Percentiles rank a stretch among this genome's conserved stretches.
Evolutionary conservation across 2,329 filamentous ascomycete species (phyloP).

Genomic region (Furcasterigmium sp.): DNA sequence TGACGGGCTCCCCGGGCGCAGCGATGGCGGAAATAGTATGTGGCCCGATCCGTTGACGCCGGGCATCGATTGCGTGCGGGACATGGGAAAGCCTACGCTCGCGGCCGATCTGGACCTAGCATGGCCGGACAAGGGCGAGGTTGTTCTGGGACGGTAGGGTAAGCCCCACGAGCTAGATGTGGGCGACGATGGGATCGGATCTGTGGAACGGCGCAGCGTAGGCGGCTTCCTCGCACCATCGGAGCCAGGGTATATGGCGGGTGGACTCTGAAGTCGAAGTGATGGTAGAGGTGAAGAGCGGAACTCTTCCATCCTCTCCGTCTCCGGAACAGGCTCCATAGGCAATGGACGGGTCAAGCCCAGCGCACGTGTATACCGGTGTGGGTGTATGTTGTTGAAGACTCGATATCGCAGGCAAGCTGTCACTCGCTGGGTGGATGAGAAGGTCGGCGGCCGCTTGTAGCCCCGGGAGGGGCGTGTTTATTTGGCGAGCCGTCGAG

Average conservation of each 20-base stretch:
- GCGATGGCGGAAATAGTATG: conserved; percentile 47
- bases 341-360: neutral
- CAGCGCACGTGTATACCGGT: too few relatives aligned
- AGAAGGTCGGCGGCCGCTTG: too few relatives aligned
- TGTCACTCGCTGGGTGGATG: too few relatives aligned
- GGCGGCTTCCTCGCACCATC: conserved; percentile 45
- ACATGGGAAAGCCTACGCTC: conserved; percentile 51
- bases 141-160: conserved; percentile 57
- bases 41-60: conserved; percentile 56
- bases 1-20: conserved; percentile 49
- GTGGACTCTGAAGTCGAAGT: conserved; percentile 39
- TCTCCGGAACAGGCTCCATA: conserved; percentile 66
- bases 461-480: too few relatives aligned
- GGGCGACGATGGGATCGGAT: conserved; percentile 49
- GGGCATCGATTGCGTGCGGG: conserved; percentile 59
- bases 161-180: conserved; percentile 46
- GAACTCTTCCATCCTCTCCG: conserved; percentile 64
- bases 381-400: too few relatives aligned
- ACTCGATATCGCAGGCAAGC: too few relatives aligned
- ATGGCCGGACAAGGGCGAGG: conserved; percentile 57
- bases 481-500: too few relatives aligned
- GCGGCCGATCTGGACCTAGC: conserved; percentile 53
- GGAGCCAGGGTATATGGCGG: conserved; percentile 29
- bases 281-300: conserved; percentile 51
- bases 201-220: conserved; percentile 52